Evolutionary conservation across 1,284 basidiomycete species (phyloP), one percentile per base, ranked within the genome.

Genomic region (Lentinula novae-zelandiae): DNA sequence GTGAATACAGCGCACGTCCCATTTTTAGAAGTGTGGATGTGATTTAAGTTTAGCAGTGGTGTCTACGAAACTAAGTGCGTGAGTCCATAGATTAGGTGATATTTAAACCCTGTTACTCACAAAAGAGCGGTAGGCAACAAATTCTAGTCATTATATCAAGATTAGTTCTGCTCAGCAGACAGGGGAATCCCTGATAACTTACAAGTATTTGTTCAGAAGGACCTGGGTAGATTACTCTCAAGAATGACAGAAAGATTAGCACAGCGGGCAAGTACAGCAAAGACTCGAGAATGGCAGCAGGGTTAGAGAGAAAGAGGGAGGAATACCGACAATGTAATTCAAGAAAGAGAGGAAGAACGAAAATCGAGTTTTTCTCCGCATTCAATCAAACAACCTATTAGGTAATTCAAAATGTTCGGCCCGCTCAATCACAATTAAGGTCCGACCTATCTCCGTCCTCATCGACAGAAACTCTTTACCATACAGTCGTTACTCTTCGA

Each of bases 1-100:
- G 73, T 39, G 87, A 87, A 72, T 83, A 86, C 63, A 89, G 80
- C 65, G 86, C 81, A 66, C 87, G 85, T 65, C 88, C 87, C 88
- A 90, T 90, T 46, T 56, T 56, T n/a, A 40, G 20, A 49, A 50
- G 1, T n/a, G 27, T 22, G 38, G 9, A 22, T 22, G 36, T 38
- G 12, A 38, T 38, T 10, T 12, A 38, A 6, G 12, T 49, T 22
- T 10, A 3, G 27, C 27, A 50, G 33, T 20, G 38, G 20, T 5
- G 52, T 53, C 52, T 53, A 36, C 4, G n/a, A 10, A 6, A 39
- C 39, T n/a, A 46, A 12, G 6, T 4, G 9, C 22, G 5, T 20
- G 44, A 46, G 17, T 22, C 3, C 20, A 46, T 7, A 27, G 17
- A 9, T 22, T 7, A 22, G 6, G 9, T 4, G 20, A 46, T 22